Evolutionary conservation across 768 basidiomycete species (phyloP), one percentile per base, ranked within the genome.

Genomic region (Cystobasidium onofrii): DNA sequence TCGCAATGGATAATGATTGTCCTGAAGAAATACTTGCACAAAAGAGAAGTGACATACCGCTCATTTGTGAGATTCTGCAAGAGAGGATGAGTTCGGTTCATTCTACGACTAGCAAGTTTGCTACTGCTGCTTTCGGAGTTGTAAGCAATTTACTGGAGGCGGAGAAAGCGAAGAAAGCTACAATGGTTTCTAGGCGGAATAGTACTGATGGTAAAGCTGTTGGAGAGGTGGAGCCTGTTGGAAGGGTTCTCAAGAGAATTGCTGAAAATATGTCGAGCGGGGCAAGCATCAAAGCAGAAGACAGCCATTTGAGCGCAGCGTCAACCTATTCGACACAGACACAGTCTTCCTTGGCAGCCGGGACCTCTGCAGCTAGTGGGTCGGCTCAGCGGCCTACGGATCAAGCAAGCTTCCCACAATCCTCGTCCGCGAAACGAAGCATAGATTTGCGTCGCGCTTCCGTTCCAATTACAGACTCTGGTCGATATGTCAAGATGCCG

Each of bases 1-100:
- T 76, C 33, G 70, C 64, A 0, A 71, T 78, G 25, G 78, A 78
- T 55, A 57, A 67, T 12, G 78, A 73, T 34, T 62, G 41, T 10
- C 6, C 69, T 1, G 76, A 74, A 23, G 33, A 31, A 1, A 62
- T 67, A 15, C 65, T 67, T 15, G 50, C 43, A 3, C 12, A 29
- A n/a, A 67, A 67, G 65, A 7, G 46, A 33, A 43, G 15, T 2
- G 44, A 67, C 23, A 67, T 67, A 2, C 65, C 65, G 4, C 41
- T 41, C 10, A 20, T 67, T 46, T 43, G 29, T 12, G 27, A 41
- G 7, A 67, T 67, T n/a, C 50, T 67, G 4, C 39, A 67, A 31
- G 65, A 41, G 20, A 67, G 65, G 46, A 67, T 50, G 31, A 23
- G 29, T 15, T 67, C 65, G 1, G 17, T n/a, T n/a, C 46, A 46